Base-by-base conservation (phyloP, 2,329 filamentous ascomycete species). In the Penicillium sp. region DNA sequence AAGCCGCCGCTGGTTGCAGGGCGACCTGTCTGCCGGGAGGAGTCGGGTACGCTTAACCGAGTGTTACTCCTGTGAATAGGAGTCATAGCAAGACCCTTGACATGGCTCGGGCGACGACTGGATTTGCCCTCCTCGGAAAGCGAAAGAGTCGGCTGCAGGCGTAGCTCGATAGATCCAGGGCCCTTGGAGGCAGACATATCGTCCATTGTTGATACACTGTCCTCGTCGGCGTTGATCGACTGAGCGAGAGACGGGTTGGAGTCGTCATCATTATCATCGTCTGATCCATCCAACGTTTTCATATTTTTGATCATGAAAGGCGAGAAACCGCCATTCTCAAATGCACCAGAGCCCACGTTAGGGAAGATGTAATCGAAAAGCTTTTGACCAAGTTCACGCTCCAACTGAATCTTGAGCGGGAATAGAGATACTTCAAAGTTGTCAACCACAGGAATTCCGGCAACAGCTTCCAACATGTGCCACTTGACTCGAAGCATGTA, bases 351-450 rank as follows among this genome's bases (percentile, higher is more conserved):
- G 73, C 87, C 87, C 65, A 90, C 85, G 11, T 90, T 91, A 0
- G 95, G 96, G 79, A 99, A 99, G 65, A 99, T 91, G 75, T 99
- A 99, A 76, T 97, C 93, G 65, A 99, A 96, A 2, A 99, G 81
- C 65, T 89, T 91, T 77, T 96, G 93, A 45, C 93, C 93, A 49
- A 96, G 88, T 66, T 98, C 93, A 35, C 88, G 89, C 75, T 99
- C 95, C 35, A 99, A 81, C 72, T 99, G 95, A 22, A 99, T 87
- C 74, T 92, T 96, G 72, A 99, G 84, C 0, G 95, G 96, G 73
- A 96, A 93, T 21, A 99, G 79, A 54, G 93, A 91, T 54, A 99
- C 90, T 74, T 98, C 93, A 68, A 99, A 99, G 68, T 96, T 90
- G 66, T 98, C 93, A 81, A 99, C 91, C 31, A 99, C 93, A 0